Evolutionary conservation across 139 green algal species (phyloP).

Genomic region (Bryopsis sp.): DNA sequence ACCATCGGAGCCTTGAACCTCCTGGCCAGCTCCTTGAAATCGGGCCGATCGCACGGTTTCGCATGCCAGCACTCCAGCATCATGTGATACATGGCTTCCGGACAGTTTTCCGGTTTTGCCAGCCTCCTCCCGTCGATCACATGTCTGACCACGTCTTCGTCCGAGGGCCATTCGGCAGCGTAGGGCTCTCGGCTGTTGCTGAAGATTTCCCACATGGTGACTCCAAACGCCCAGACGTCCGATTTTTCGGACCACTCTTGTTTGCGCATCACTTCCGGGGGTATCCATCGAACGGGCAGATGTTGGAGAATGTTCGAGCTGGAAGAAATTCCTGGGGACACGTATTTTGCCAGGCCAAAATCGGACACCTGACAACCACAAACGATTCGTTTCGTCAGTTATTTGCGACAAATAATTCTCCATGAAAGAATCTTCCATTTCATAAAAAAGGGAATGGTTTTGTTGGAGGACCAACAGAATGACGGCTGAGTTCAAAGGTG

Average conservation of each 20-base stretch:
- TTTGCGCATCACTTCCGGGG: slow-evolving; percentile 34
- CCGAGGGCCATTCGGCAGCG: slow-evolving; percentile 1
- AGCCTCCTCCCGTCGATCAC: slow-evolving; percentile 26
- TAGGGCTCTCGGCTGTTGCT: slow-evolving; percentile 41
- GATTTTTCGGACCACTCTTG: slow-evolving; percentile 22
- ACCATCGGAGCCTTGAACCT: too few species aligned
- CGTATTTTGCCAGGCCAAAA: slow-evolving; percentile 32
- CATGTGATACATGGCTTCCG: slow-evolving; percentile 32
- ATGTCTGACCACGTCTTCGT: slow-evolving; percentile 23
- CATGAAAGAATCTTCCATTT: too few species aligned
- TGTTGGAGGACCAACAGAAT: too few species aligned
- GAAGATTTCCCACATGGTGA: slow-evolving; percentile 51
- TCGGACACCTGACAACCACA: slow-evolving; percentile 42
- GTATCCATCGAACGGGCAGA: slow-evolving; percentile 40
- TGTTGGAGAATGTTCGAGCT: slow-evolving; percentile 3
- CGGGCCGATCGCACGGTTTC: slow-evolving; percentile 26
- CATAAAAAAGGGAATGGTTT: too few species aligned
- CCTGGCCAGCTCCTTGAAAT: slow-evolving; percentile 19
- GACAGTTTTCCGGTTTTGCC: slow-evolving; percentile 28
- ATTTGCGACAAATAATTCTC: too few species aligned
- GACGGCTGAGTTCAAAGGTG: background rate
- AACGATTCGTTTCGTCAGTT: too few species aligned
- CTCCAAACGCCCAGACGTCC: slow-evolving; percentile 46
- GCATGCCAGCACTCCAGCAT: slow-evolving; percentile 40
- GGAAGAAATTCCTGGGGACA: background rate